These are phyloP conservation scores for Saccharomycopsis lassenensis DNA, from an alignment of 805 yeast species.

Conservation along the genomic window DNA sequence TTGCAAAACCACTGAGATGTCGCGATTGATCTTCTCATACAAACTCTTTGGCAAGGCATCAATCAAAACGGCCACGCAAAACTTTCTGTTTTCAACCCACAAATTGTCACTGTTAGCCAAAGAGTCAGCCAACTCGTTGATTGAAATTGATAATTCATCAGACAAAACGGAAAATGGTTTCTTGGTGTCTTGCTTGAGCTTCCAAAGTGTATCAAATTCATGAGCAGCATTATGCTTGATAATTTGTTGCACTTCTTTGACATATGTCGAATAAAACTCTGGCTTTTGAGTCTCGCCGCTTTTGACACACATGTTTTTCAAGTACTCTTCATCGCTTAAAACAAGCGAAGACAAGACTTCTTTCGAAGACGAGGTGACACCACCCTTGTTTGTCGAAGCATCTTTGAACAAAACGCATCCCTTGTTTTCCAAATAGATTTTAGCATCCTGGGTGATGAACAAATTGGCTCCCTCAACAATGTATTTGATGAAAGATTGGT, in stretches of 20 bases:
- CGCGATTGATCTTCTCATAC: conserved; percentile 43
- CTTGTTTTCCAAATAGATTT: conserved; percentile 72
- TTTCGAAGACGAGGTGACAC: conserved; percentile 92
- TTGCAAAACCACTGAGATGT: conserved; percentile 51
- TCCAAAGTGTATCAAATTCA: conserved; percentile 86
- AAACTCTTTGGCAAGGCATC: conserved; percentile 73
- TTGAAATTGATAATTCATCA: conserved; percentile 73
- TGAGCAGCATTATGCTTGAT: conserved; percentile 67
- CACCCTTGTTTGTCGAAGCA: conserved; percentile 96
- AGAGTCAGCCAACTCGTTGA: conserved; percentile 79
- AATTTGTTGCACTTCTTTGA: conserved; percentile 66
- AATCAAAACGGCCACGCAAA: conserved; percentile 66
- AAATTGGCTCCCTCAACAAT: conserved; percentile 97
- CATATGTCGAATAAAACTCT: conserved; percentile 71
- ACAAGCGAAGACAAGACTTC: conserved; percentile 93
- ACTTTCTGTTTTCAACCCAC: conserved; percentile 68
- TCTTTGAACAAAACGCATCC: conserved; percentile 87
- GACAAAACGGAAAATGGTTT: conserved; percentile 58
- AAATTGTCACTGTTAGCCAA: conserved; percentile 69
- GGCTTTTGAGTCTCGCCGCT: conserved; percentile 61
- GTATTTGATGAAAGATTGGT: conserved; percentile 69
- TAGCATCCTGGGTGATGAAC: conserved; percentile 91
- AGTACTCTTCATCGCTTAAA: conserved; percentile 75
- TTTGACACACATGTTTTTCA: conserved; percentile 62
- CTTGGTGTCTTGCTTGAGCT: conserved; percentile 53